Evolutionary conservation across 2,329 filamentous ascomycete species (phyloP).

Genomic region (Didymella glomerata): DNA sequence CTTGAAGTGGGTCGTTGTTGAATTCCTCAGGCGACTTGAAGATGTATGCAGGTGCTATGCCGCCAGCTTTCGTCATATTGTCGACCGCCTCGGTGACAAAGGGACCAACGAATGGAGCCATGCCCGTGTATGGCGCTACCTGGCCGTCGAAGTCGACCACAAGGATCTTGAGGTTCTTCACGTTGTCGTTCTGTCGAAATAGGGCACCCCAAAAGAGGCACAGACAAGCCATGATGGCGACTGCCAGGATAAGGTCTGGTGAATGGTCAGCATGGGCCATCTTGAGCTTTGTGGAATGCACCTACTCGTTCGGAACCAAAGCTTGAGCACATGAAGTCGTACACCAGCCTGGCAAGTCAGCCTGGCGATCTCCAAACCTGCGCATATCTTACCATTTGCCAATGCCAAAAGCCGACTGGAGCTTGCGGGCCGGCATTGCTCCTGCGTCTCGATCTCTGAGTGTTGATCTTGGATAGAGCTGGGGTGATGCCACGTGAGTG

Average conservation of each 20-base stretch:
- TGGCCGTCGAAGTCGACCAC: conserved; percentile 70
- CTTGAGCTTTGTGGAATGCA: neutral
- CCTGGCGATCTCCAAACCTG: neutral
- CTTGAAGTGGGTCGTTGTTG: conserved; percentile 63
- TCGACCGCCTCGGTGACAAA: conserved; percentile 58
- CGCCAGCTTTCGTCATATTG: conserved; percentile 48
- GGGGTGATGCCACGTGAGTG: conserved; percentile 15
- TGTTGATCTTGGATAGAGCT: conserved; percentile 21
- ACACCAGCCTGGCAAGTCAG: conserved; percentile 33
- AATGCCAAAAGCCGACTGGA: conserved; percentile 43
- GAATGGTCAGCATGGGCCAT: neutral
- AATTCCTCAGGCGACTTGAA: conserved; percentile 61
- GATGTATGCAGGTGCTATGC: conserved; percentile 59
- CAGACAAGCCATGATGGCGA: conserved; percentile 35
- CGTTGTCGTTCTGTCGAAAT: conserved; percentile 34
- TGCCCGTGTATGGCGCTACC: conserved; percentile 56
- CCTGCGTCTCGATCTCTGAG: conserved; percentile 32
- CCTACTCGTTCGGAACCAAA: conserved; percentile 41
- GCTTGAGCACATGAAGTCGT: conserved; percentile 39
- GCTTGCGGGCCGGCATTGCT: conserved; percentile 22
- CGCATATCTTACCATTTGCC: conserved; percentile 32
- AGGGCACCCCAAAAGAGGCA: conserved; percentile 44
- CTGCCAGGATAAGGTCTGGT: conserved; percentile 31
- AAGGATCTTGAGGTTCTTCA: conserved; percentile 58
- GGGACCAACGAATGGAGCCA: conserved; percentile 62